Evolutionary conservation across 2,329 filamentous ascomycete genomes (phyloP).

Genomic region (Metarhizium brunneum): DNA sequence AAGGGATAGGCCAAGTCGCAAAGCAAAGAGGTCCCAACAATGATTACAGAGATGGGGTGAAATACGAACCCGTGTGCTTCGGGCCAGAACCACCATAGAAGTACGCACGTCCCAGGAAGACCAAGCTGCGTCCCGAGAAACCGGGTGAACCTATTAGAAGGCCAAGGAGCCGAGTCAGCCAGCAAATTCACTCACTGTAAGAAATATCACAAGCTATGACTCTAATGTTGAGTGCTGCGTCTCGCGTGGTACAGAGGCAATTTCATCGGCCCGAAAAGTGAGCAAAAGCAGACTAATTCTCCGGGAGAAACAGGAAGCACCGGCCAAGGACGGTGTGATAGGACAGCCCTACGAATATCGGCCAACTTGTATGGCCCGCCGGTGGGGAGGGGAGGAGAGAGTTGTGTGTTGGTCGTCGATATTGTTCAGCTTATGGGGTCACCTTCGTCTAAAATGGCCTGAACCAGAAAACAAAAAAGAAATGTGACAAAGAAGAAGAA

Average conservation of each 20-base stretch:
- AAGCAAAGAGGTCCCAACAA: slow-evolving; percentile 28
- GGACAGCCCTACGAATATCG: not conserved
- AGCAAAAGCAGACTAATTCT: not conserved
- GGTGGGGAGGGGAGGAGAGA: too few species aligned
- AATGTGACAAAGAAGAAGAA: not conserved
- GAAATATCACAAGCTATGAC: not conserved
- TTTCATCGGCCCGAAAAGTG: not conserved
- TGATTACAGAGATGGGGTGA: slow-evolving; percentile 31
- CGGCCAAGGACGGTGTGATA: not conserved
- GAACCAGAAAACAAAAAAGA: not conserved
- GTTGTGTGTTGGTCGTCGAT: not conserved
- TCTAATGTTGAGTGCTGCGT: not conserved
- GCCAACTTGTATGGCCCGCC: too few species aligned
- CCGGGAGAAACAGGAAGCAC: not conserved
- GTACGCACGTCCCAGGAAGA: slow-evolving; percentile 25
- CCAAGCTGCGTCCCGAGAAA: slow-evolving; percentile 32
- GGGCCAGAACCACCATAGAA: slow-evolving; percentile 42
- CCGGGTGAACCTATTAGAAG: slow-evolving; percentile 29
- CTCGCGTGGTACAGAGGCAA: not conserved
- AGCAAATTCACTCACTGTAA: not conserved
- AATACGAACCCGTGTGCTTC: slow-evolving; percentile 39
- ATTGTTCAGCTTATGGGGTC: not conserved
- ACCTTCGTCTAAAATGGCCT: not conserved
- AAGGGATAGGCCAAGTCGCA: slow-evolving; percentile 37
- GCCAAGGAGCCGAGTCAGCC: not conserved